phyloP scores from a whole-genome alignment of 2,329 filamentous ascomycete species.

The Pseudocercospora musae region DNA sequence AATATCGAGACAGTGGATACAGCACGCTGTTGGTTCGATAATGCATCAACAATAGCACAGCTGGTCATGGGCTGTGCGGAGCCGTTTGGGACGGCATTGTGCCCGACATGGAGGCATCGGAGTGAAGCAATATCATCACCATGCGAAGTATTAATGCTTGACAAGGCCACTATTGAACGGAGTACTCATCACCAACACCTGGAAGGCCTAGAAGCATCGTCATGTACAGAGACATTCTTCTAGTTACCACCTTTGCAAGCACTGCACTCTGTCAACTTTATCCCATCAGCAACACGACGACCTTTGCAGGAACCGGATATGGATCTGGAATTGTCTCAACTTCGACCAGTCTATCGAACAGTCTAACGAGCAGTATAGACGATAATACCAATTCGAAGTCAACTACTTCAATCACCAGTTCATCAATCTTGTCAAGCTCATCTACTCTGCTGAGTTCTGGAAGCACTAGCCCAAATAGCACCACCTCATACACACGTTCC shows the following conservation, averaged over 20 bases:
- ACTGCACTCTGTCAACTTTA: background rate
- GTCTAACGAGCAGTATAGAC: background rate
- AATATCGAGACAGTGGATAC: background rate
- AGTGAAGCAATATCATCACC: background rate
- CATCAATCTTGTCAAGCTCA: background rate
- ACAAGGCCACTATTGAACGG: background rate
- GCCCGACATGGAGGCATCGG: background rate
- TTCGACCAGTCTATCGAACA: background rate
- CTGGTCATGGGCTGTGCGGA: background rate
- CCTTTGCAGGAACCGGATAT: background rate
- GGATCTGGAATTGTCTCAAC: background rate
- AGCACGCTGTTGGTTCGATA: background rate
- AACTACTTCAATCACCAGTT: background rate
- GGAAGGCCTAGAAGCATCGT: background rate
- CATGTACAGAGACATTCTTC: background rate
- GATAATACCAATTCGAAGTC: background rate
- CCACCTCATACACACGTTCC: background rate
- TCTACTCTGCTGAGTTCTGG: background rate
- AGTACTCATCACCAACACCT: background rate
- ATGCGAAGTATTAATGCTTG: background rate
- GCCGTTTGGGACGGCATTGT: background rate
- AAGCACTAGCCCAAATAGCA: background rate
- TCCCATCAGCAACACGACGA: background rate
- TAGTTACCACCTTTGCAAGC: background rate
- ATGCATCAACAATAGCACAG: background rate